phyloP scores from a whole-genome alignment of 768 basidiomycete species.

The Trametes coccinea region DNA sequence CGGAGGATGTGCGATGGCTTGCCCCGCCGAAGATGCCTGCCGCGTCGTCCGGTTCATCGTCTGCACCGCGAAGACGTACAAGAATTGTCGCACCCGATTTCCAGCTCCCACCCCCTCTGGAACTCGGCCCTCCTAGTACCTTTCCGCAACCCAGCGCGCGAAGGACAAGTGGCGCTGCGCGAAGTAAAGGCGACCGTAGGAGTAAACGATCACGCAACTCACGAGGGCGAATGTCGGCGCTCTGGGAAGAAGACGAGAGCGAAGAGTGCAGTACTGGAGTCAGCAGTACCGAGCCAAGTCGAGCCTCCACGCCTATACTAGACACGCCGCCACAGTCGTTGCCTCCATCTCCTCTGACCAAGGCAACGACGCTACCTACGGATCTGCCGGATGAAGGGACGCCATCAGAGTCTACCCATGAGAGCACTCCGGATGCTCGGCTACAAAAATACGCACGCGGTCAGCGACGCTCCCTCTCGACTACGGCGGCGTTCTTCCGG shows the following conservation, averaged over 20 bases:
- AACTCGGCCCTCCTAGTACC: neutral
- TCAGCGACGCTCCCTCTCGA: conserved; percentile 18
- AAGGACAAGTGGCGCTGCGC: conserved; percentile 9
- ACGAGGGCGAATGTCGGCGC: conserved; percentile 37
- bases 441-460: conserved; percentile 28
- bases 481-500: conserved; percentile 20
- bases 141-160: conserved; percentile 11
- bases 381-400: conserved; percentile 11
- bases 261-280: conserved; percentile 28
- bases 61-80: conserved; percentile 9
- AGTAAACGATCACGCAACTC: conserved; percentile 26
- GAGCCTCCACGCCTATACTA: conserved; percentile 26
- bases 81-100: conserved; percentile 16
- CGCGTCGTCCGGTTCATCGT: conserved; percentile 4
- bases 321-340: conserved; percentile 20
- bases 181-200: conserved; percentile 21
- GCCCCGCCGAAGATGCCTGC: conserved; percentile 35
- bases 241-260: conserved; percentile 42
- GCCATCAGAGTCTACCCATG: conserved; percentile 21
- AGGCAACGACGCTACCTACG: conserved; percentile 3
- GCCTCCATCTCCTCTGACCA: conserved; percentile 15
- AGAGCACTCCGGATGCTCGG: conserved; percentile 26
- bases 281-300: conserved; percentile 28
- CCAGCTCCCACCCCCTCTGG: conserved; percentile 15
- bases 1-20: conserved; percentile 68